Evolutionary conservation across 768 basidiomycete species (phyloP).

Genomic region (Amanita muscaria): DNA sequence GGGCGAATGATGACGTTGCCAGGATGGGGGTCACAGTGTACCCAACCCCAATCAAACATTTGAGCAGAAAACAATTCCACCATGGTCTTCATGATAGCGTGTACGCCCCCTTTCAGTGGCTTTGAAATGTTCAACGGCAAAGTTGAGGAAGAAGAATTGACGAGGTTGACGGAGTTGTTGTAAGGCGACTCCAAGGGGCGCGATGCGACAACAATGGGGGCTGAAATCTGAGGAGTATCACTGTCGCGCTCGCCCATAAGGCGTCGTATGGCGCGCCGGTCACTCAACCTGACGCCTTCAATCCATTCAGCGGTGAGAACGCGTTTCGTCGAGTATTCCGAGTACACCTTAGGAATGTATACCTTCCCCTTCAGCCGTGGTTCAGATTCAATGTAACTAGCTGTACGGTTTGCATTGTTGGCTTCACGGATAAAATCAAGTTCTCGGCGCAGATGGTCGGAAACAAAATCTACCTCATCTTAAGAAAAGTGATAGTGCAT

Average conservation of each 20-base stretch:
- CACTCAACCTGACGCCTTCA: slow-evolving; percentile 64
- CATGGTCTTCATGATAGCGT: slow-evolving; percentile 74
- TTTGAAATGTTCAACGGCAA: slow-evolving; percentile 21
- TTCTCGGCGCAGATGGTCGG: slow-evolving; percentile 74
- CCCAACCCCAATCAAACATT: slow-evolving; percentile 90
- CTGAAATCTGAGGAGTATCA: slow-evolving; percentile 3
- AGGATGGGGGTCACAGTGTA: slow-evolving; percentile 72
- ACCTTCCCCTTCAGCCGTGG: slow-evolving; percentile 62
- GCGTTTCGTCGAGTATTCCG: slow-evolving; percentile 62
- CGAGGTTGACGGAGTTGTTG: slow-evolving; percentile 7
- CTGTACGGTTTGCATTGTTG: slow-evolving; percentile 63
- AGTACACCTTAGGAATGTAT: slow-evolving; percentile 70
- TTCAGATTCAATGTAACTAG: slow-evolving; percentile 58
- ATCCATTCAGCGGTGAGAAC: slow-evolving; percentile 87
- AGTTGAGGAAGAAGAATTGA: slow-evolving; percentile 11
- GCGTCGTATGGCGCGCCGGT: slow-evolving; percentile 44
- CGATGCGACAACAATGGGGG: slow-evolving; percentile 8
- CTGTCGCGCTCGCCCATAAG: slow-evolving; percentile 45
- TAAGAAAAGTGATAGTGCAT: neutral
- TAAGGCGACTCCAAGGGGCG: slow-evolving; percentile 7
- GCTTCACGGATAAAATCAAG: slow-evolving; percentile 80
- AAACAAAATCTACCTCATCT: slow-evolving; percentile 53
- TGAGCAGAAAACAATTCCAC: slow-evolving; percentile 81
- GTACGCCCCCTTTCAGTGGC: slow-evolving; percentile 51
- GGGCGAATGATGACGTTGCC: slow-evolving; percentile 74